Evolutionary conservation across 2,329 filamentous ascomycete species (phyloP).

Genomic region (Plenodomus lindquistii): DNA sequence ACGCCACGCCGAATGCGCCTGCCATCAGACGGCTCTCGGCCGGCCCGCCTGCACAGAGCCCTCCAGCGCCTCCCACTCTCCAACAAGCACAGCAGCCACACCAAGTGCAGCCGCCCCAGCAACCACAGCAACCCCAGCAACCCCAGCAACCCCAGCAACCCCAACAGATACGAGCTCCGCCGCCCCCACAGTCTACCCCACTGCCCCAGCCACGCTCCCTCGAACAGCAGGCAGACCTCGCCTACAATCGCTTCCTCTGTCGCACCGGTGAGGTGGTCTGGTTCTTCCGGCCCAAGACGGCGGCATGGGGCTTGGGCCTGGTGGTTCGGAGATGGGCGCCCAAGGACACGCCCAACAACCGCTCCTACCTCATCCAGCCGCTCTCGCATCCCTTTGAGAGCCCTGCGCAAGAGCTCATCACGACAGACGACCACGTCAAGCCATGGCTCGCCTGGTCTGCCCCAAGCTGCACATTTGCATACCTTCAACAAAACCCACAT

Average conservation of each 20-base stretch:
- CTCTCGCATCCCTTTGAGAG: constrained; percentile 52
- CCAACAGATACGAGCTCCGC: constrained; percentile 27
- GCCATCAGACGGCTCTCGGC: constrained; percentile 23
- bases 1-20: constrained; percentile 20
- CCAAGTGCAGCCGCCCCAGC: constrained; percentile 21
- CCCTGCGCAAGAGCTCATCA: constrained; percentile 48
- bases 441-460: constrained; percentile 64
- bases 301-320: constrained; percentile 59
- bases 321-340: constrained; percentile 52
- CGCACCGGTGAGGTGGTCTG: constrained; percentile 61
- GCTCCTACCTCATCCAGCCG: constrained; percentile 53
- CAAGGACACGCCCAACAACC: constrained; percentile 31
- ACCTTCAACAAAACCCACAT: constrained; percentile 47
- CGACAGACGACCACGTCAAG: constrained; percentile 51
- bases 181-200: constrained; percentile 38
- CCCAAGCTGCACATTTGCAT: constrained; percentile 53
- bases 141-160: constrained; percentile 9
- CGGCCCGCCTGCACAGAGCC: constrained; percentile 26
- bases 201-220: constrained; percentile 46
- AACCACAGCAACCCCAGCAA: constrained; percentile 11
- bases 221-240: constrained; percentile 56
- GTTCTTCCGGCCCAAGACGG: constrained; percentile 53
- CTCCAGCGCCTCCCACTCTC: constrained; percentile 15
- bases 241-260: constrained; percentile 55
- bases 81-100: constrained; percentile 2